A percentile compares a stretch with the other conserved stretches of the same genome.
Conservation (phyloP, 2,329 filamentous ascomycete species). For the Fonsecaea erecta region DNA sequence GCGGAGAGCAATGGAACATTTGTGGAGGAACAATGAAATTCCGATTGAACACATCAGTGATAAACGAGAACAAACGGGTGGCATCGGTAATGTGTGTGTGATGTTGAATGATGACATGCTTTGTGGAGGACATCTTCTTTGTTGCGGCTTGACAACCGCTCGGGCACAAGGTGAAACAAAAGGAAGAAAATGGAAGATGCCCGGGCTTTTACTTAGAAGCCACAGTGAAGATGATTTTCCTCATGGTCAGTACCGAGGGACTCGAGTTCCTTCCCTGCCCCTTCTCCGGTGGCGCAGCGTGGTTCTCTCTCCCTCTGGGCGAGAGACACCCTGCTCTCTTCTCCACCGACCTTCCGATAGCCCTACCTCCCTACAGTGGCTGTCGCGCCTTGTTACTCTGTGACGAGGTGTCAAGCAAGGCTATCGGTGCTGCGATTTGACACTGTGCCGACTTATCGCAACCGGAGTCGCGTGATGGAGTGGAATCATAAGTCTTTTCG, state of each 20-base stretch:
- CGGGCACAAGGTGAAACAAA: conserved; percentile 11
- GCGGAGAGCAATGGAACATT: conserved; percentile 27
- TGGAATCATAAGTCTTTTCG: conserved; percentile 39
- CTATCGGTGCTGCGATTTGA: conserved; percentile 24
- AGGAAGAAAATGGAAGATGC: not conserved
- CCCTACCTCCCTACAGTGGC: conserved; percentile 32
- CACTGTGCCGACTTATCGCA: conserved; percentile 36
- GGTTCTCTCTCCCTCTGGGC: conserved; percentile 22
- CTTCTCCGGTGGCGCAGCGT: conserved; percentile 37
- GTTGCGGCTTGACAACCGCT: not conserved
- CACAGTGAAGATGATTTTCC: conserved; percentile 7
- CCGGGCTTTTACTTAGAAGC: conserved; percentile 4
- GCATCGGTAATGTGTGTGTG: conserved; percentile 32
- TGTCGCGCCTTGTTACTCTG: conserved; percentile 26
- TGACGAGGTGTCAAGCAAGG: conserved; percentile 31
- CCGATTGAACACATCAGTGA: conserved; percentile 23
- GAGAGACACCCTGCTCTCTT: conserved; percentile 21
- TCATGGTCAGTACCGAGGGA: conserved; percentile 35
- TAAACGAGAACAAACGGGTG: conserved; percentile 23
- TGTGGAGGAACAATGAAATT: conserved; percentile 33
- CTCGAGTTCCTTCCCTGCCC: conserved; percentile 39
- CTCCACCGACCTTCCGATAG: conserved; percentile 32
- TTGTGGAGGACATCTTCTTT: conserved; percentile 27
- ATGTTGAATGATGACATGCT: conserved; percentile 36
- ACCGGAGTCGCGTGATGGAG: conserved; percentile 39